These are phyloP conservation scores for Plenodomus biglobosus DNA, from an alignment of 2,329 filamentous ascomycete genomes.

Conservation along the genomic window DNA sequence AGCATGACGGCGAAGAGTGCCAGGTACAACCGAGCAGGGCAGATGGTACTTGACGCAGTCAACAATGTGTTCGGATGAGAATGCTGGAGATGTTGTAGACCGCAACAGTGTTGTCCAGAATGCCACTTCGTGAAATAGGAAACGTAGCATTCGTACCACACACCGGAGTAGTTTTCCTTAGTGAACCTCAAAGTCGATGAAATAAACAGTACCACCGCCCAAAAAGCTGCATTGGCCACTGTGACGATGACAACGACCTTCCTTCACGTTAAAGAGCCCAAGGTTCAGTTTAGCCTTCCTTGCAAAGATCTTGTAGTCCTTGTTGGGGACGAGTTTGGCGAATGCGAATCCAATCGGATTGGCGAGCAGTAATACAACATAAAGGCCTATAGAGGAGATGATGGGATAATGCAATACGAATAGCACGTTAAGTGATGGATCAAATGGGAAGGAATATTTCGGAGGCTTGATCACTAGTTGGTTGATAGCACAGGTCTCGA, in stretches of 20 bases:
- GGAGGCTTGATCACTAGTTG: slow-evolving; percentile 27
- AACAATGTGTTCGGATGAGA: slow-evolving; percentile 62
- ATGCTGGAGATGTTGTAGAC: slow-evolving; percentile 67
- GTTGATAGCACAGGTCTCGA: slow-evolving; percentile 38
- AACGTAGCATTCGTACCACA: slow-evolving; percentile 63
- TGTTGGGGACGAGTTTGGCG: slow-evolving; percentile 59
- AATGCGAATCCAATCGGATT: slow-evolving; percentile 53
- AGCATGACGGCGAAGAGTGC: slow-evolving; percentile 54
- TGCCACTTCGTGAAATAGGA: slow-evolving; percentile 59
- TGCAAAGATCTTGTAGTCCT: slow-evolving; percentile 55
- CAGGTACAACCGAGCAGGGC: slow-evolving; percentile 63
- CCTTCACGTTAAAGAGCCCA: slow-evolving; percentile 63
- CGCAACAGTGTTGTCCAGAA: slow-evolving; percentile 69
- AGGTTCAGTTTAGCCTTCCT: slow-evolving; percentile 60
- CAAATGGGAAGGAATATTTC: too few relatives aligned
- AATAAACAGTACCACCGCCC: slow-evolving; percentile 58
- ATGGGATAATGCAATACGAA: slow-evolving; percentile 36
- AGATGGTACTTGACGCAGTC: slow-evolving; percentile 64
- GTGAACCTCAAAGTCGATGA: slow-evolving; percentile 62
- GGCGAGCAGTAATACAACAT: slow-evolving; percentile 43
- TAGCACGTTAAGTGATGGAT: slow-evolving; percentile 30
- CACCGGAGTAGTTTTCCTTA: slow-evolving; percentile 60
- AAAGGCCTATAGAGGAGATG: slow-evolving; percentile 30
- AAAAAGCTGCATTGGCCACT: slow-evolving; percentile 62
- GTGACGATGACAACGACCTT: slow-evolving; percentile 64